These are phyloP conservation scores for Blastobotrys buckinghamii DNA, from an alignment of 1,139 yeast species.

Conservation along the genomic window DNA sequence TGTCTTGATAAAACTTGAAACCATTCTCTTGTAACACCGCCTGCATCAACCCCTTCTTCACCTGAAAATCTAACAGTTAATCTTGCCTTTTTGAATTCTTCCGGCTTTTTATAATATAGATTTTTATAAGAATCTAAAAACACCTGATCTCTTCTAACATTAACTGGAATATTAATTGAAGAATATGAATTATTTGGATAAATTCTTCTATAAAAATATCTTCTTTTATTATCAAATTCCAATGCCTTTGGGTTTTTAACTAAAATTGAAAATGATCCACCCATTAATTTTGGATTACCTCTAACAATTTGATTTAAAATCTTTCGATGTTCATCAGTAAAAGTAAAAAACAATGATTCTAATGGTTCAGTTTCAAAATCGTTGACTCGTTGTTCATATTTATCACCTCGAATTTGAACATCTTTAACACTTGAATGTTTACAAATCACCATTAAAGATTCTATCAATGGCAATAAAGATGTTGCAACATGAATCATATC, in stretches of 20 bases:
- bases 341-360: conserved; percentile 74
- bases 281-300: conserved; percentile 86
- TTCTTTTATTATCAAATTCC: conserved; percentile 91
- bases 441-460: conserved; percentile 91
- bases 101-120: conserved; percentile 71
- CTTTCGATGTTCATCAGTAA: conserved; percentile 87
- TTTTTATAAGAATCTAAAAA: conserved; percentile 87
- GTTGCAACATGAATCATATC: conserved; percentile 67
- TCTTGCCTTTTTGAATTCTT: conserved; percentile 67
- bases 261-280: conserved; percentile 90
- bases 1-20: conserved; percentile 90
- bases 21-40: conserved; percentile 98
- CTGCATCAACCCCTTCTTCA: conserved; percentile 97
- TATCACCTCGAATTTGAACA: conserved; percentile 31
- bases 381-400: conserved; percentile 54
- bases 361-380: conserved; percentile 73
- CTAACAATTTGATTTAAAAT: conserved; percentile 89
- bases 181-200: conserved; percentile 31
- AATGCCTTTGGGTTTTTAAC: conserved; percentile 84
- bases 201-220: conserved; percentile 67
- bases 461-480: conserved; percentile 78
- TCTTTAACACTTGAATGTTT: conserved; percentile 76
- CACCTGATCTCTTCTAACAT: conserved; percentile 83
- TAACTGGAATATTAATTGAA: conserved; percentile 45
- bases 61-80: conserved; percentile 81